Conservation (phyloP, 108 stramenopile species). For the Nitzschia palea region DNA sequence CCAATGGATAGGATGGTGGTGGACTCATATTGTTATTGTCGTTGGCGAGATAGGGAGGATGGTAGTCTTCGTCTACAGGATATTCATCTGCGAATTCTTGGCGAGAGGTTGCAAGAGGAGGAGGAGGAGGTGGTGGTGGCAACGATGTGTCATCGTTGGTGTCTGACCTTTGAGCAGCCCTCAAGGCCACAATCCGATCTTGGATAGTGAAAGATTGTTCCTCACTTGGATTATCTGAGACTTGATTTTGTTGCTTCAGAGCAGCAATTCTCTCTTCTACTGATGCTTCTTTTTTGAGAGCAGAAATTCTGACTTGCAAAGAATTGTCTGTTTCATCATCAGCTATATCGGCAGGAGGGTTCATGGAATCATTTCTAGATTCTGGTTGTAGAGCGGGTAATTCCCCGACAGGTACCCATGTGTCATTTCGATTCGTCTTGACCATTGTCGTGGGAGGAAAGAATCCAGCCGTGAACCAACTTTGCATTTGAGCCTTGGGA, state of each 20-base stretch:
- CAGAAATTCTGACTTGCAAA: constrained; percentile 36
- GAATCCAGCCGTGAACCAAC: constrained; percentile 73
- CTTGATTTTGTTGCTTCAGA: constrained; percentile 9
- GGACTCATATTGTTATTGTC: background rate
- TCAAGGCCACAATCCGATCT: constrained; percentile 27
- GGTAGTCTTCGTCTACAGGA: constrained; percentile 19
- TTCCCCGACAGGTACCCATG: constrained; percentile 24
- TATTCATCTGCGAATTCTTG: constrained; percentile 11
- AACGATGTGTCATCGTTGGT: background rate
- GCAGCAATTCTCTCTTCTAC: constrained; percentile 33
- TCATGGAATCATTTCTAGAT: background rate
- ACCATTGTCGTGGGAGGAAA: constrained; percentile 40
- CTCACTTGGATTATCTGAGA: background rate
- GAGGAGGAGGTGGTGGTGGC: background rate
- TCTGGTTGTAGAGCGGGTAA: constrained; percentile 23
- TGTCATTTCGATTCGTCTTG: constrained; percentile 25
- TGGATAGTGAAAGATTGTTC: background rate
- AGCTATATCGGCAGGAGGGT: background rate
- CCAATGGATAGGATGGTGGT: constrained; percentile 27
- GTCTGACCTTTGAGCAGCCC: background rate
- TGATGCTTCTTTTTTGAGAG: constrained; percentile 18
- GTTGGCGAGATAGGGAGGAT: background rate
- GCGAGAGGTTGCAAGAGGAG: background rate
- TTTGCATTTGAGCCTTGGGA: constrained; percentile 44
- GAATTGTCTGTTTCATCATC: constrained; percentile 3